phyloP scores from a whole-genome alignment of 1,284 basidiomycete genomes.

The Trametes versicolor region DNA sequence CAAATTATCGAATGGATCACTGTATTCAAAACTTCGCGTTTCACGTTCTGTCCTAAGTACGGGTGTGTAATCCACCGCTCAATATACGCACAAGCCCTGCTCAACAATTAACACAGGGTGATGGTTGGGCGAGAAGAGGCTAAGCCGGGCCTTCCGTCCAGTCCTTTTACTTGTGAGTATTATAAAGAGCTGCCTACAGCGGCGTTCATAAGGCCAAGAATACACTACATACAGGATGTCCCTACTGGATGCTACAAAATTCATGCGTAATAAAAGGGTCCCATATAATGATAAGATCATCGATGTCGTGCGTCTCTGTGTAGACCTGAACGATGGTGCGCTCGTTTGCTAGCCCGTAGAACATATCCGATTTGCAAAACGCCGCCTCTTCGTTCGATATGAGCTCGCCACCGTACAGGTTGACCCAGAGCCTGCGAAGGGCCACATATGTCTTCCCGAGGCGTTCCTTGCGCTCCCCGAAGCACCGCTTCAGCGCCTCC shows the following conservation, averaged over 20 bases:
- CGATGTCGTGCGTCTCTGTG: background rate
- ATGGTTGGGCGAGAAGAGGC: too few relatives aligned
- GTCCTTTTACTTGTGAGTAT: too few relatives aligned
- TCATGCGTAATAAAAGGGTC: background rate
- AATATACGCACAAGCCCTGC: too few relatives aligned
- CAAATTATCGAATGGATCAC: background rate
- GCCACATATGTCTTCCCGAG: background rate
- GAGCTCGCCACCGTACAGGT: background rate
- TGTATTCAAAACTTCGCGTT: background rate
- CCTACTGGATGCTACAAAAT: background rate
- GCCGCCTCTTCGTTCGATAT: background rate
- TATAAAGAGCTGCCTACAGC: too few relatives aligned
- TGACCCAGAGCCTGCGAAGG: background rate
- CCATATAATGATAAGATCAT: background rate
- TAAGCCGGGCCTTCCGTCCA: too few relatives aligned
- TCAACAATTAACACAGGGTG: too few relatives aligned
- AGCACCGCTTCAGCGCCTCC: conserved; percentile 1
- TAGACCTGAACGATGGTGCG: background rate
- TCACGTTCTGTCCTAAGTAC: background rate
- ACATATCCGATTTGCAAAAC: background rate
- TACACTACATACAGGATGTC: background rate
- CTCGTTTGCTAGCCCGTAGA: background rate
- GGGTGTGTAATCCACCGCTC: too few relatives aligned
- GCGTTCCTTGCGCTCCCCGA: conserved; percentile 2
- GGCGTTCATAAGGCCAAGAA: too few relatives aligned